Evolutionary conservation across 345 rosid genomes (phyloP).

Genomic region (Hirschfeldia incana): DNA sequence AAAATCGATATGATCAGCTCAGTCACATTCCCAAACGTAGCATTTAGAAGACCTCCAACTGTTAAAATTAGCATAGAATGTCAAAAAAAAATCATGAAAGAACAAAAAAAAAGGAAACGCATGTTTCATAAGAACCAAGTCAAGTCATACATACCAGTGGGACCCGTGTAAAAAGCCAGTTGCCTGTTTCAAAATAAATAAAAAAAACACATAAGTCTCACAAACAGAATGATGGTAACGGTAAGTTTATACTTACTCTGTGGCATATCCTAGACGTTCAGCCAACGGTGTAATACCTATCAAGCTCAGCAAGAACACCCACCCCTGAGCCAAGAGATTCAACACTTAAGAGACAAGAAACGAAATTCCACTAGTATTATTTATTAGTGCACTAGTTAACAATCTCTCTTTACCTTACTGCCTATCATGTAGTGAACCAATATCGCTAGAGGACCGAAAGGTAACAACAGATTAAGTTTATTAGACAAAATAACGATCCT

Average conservation of each 20-base stretch:
- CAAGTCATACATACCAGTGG: neutral
- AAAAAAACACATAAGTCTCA: neutral
- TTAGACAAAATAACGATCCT: neutral
- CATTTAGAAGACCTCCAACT: neutral
- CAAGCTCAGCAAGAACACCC: neutral
- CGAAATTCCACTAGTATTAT: neutral
- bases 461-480: neutral
- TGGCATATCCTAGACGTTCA: neutral
- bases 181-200: neutral
- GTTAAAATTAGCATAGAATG: neutral
- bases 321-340: neutral
- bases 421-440: neutral
- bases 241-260: neutral
- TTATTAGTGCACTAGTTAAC: neutral
- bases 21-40: neutral
- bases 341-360: neutral
- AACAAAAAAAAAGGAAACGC: neutral
- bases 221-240: neutral
- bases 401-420: neutral
- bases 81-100: neutral
- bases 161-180: neutral
- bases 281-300: neutral
- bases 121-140: neutral
- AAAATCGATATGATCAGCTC: neutral
- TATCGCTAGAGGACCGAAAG: neutral